phyloP scores from a whole-genome alignment of 768 basidiomycete species.

The Mrakia blollopis region DNA sequence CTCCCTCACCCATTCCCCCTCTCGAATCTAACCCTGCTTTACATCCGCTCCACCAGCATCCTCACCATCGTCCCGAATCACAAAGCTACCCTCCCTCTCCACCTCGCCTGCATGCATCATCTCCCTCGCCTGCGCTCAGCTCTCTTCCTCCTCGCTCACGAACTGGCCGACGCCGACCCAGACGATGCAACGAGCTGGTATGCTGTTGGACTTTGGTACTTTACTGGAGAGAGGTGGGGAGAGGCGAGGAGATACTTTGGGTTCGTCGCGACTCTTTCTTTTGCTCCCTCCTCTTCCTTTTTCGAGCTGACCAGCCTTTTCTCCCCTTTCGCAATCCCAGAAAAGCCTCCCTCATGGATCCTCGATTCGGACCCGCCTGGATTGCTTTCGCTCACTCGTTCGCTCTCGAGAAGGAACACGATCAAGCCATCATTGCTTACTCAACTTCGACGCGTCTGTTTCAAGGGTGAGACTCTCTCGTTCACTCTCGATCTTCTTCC shows the following conservation, averaged over 20 bases:
- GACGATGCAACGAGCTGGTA: conserved; percentile 95
- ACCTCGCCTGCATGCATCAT: conserved; percentile 98
- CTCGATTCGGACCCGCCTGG: conserved; percentile 94
- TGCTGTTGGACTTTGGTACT: conserved; percentile 96
- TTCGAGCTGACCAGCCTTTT: not conserved
- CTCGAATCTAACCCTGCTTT: not conserved
- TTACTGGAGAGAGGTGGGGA: conserved; percentile 76
- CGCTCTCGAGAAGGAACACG: conserved; percentile 94
- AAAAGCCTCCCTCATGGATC: conserved; percentile 95
- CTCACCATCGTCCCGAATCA: conserved; percentile 79
- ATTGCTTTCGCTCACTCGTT: conserved; percentile 97
- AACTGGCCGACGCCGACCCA: conserved; percentile 89
- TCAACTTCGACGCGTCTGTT: conserved; percentile 94
- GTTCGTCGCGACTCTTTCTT: conserved; percentile 47
- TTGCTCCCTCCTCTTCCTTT: not conserved
- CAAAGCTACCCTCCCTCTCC: conserved; percentile 80
- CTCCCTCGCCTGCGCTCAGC: conserved; percentile 83
- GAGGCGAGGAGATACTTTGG: conserved; percentile 94
- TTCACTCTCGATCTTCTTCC: not conserved
- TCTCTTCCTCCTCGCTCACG: conserved; percentile 92
- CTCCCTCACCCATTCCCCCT: conserved; percentile 17
- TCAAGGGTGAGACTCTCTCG: conserved; percentile 60
- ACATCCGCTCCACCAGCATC: conserved; percentile 54
- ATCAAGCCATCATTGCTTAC: conserved; percentile 96
- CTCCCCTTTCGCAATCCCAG: conserved; percentile 48